Base-by-base conservation (phyloP, 2,329 filamentous ascomycete species). In the Pyrenophora teres region DNA sequence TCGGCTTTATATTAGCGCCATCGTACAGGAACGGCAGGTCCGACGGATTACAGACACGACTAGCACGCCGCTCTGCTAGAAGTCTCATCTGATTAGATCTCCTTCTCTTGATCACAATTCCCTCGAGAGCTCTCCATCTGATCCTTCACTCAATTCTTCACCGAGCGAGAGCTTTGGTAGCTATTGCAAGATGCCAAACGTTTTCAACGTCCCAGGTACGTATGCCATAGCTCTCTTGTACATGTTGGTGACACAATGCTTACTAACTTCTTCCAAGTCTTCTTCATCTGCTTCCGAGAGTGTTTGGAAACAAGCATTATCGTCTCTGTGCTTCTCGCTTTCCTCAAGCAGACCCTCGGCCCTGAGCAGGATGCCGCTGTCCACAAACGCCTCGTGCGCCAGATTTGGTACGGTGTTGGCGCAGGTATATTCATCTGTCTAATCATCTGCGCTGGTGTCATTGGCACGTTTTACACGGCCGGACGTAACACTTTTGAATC, bases 281-380 rank as follows among this genome's bases (percentile, higher is more conserved):
- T 96, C 78, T 92, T 96, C 78, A 89, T 96, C 72, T 87, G 90
- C 76, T 94, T 96, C 72, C 86, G 92, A 68, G 92, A 96, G 77
- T 85, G 86, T 36, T 78, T 96, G 40, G 91, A 96, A 78, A 89
- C 88, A 0, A 87, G 83, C 66, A 91, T 96, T 68, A 89, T 96
- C 63, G 85, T 95, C 57, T 93, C 91, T 0, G 88, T 96, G n/a
- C 79, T 96, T 30, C 82, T 96, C 35, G 85, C 90, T 18, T 95
- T 94, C 71, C 77, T 95, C 52, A 94, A 93, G 73, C 89, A 94
- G 72, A 89, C 87, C 3, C 81, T 95, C 32, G 84, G 84, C 0
- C 83, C 86, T 8, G 80, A 85, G 48, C 75, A 81, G 52, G 86
- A 92, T 76, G 75, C 74, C 4, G 68, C 63, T 2, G 76, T 87